phyloP scores from a whole-genome alignment of 169 alveolate genomes.

The Haemoproteus tartakovskyi region DNA sequence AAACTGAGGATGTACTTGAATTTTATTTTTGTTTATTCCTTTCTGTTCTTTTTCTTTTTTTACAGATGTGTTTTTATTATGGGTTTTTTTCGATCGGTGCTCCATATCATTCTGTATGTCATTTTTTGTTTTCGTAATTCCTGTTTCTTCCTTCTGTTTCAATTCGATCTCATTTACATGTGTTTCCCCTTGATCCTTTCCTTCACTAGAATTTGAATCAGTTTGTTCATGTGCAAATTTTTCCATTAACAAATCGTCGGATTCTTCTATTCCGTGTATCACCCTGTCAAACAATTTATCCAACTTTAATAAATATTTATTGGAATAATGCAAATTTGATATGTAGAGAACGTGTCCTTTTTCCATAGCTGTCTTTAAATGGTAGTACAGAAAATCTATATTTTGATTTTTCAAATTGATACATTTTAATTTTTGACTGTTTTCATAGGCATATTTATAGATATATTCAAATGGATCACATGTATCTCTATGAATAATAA shows the following conservation, averaged over 20 bases:
- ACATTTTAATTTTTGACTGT: conserved; percentile 51
- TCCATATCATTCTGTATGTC: not conserved
- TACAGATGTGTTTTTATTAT: no score
- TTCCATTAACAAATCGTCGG: not conserved
- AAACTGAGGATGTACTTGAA: conserved; percentile 89
- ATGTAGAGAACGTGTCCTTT: conserved; percentile 51
- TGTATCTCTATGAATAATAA: conserved; percentile 34
- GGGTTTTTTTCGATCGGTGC: not conserved
- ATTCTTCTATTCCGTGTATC: not conserved
- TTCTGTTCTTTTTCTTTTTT: conserved; percentile 13
- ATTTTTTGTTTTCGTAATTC: not conserved
- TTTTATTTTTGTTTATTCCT: conserved; percentile 64
- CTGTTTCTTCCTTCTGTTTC: not conserved
- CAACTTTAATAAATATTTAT: conserved; percentile 14
- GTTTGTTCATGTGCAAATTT: not conserved
- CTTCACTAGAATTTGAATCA: not conserved
- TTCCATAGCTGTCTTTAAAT: conserved; percentile 56
- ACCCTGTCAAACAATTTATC: conserved; percentile 34
- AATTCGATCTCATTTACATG: not conserved
- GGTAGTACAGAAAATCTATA: conserved; percentile 25
- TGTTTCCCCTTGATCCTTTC: not conserved
- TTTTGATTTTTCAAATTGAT: conserved; percentile 30
- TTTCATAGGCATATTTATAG: conserved; percentile 25
- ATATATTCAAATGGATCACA: conserved; percentile 63
- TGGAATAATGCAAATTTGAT: conserved; percentile 48